A percentile compares a stretch with the other conserved stretches of the same genome.
Evolutionary conservation across 2,329 filamentous ascomycete species (phyloP).

Genomic region (Penicillium sp.): DNA sequence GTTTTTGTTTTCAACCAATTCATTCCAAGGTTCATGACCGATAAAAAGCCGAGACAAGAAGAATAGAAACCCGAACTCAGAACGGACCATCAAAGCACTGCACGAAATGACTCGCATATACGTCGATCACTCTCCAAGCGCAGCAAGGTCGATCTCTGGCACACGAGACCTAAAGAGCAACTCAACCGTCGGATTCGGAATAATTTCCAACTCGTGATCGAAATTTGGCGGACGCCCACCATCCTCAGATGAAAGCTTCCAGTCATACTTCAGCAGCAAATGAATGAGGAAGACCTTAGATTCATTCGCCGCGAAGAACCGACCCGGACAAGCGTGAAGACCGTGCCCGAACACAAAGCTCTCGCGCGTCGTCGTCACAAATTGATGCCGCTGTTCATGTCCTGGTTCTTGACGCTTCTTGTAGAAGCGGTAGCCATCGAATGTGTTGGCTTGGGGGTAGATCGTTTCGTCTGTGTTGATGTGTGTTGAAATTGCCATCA

Average conservation of each 20-base stretch:
- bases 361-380: constrained; percentile 35
- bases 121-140: constrained; percentile 24
- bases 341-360: constrained; percentile 45
- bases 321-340: constrained; percentile 51
- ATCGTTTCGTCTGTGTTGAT: constrained; percentile 32
- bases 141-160: constrained; percentile 30
- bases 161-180: constrained; percentile 31
- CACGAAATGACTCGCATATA: neutral
- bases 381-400: constrained; percentile 34
- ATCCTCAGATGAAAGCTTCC: constrained; percentile 44
- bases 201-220: constrained; percentile 52
- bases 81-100: too few relatives aligned
- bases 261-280: constrained; percentile 58
- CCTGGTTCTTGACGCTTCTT: constrained; percentile 35
- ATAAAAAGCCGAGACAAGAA: too few relatives aligned
- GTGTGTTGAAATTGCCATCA: constrained; percentile 29
- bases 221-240: constrained; percentile 43
- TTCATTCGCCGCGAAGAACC: constrained; percentile 62
- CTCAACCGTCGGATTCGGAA: constrained; percentile 35
- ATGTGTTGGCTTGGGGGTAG: constrained; percentile 33
- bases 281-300: constrained; percentile 60
- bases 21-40: too few relatives aligned
- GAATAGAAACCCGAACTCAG: too few relatives aligned
- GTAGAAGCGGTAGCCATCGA: constrained; percentile 41
- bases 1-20: too few relatives aligned